These are phyloP conservation scores for Citrus cavaleriei DNA, from an alignment of 345 rosid species.

Conservation along the genomic window DNA sequence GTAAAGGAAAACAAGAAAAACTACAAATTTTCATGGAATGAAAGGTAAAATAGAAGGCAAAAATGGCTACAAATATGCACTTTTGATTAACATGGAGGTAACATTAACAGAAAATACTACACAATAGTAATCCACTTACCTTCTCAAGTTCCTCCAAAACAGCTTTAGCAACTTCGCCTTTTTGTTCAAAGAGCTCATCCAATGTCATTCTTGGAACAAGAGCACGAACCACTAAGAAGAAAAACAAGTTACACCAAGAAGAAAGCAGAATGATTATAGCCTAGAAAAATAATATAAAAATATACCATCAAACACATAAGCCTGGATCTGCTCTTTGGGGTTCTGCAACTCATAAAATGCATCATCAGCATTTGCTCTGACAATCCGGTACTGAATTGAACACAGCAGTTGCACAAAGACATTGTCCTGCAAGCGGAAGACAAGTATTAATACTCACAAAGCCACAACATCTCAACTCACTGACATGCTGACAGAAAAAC, in stretches of 20 bases:
- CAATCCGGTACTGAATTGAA: slow-evolving; percentile 86
- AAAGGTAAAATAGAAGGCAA: neutral
- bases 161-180: slow-evolving; percentile 94
- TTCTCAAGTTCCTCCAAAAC: slow-evolving; percentile 94
- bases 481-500: neutral
- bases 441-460: neutral
- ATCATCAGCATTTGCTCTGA: slow-evolving; percentile 79
- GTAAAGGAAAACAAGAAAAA: neutral
- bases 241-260: slow-evolving; percentile 5
- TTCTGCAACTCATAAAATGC: slow-evolving; percentile 95
- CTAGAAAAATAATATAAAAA: neutral
- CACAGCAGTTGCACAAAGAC: slow-evolving; percentile 94
- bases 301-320: slow-evolving; percentile 92
- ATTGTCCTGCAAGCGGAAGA: slow-evolving; percentile 54
- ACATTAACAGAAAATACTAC: neutral
- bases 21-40: neutral
- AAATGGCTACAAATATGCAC: neutral
- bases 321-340: slow-evolving; percentile 91
- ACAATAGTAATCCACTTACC: slow-evolving; percentile 30
- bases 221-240: slow-evolving; percentile 80
- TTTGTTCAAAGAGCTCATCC: slow-evolving; percentile 94
- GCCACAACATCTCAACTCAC: neutral
- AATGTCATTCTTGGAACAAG: slow-evolving; percentile 80
- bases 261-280: neutral
- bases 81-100: too few relatives aligned